A percentile compares a stretch with the other conserved stretches of the same genome.
phyloP scores from a whole-genome alignment of 352 stramenopile genomes.

The Pythium aphanidermatum region DNA sequence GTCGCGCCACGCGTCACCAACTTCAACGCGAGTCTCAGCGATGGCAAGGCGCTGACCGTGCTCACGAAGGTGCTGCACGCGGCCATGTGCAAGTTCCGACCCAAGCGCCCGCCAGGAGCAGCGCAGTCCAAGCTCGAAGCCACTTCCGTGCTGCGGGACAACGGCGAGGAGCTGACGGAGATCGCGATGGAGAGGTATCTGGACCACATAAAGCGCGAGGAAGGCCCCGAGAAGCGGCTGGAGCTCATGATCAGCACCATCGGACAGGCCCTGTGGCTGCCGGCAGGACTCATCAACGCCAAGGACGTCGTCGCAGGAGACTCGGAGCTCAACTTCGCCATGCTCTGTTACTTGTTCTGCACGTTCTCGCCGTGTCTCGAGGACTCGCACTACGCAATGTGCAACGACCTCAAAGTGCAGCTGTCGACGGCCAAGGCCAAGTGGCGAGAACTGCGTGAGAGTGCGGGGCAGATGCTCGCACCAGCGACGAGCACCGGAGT shows the following conservation, averaged over 20 bases:
- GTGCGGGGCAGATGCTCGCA: no score
- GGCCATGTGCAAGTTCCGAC: conserved; percentile 49
- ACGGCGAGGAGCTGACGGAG: conserved; percentile 73
- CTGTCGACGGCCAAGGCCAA: conserved; percentile 44
- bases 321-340: conserved; percentile 71
- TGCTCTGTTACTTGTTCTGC: conserved; percentile 61
- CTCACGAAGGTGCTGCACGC: conserved; percentile 61
- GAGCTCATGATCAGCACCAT: conserved; percentile 70
- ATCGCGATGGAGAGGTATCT: conserved; percentile 72
- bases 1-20: conserved; percentile 43
- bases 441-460: conserved; percentile 59
- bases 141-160: conserved; percentile 60
- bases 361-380: conserved; percentile 53
- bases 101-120: conserved; percentile 23
- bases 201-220: conserved; percentile 50
- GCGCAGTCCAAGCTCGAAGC: conserved; percentile 42
- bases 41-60: conserved; percentile 46
- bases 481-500: not conserved
- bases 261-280: conserved; percentile 67
- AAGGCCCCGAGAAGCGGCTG: conserved; percentile 43
- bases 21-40: conserved; percentile 57
- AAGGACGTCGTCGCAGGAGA: conserved; percentile 70
- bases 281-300: conserved; percentile 43
- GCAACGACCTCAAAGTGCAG: conserved; percentile 47
- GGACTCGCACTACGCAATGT: conserved; percentile 38